Evolutionary conservation across 2,329 filamentous ascomycete genomes (phyloP), one percentile per base, ranked within the genome.

Genomic region (Fusarium sp.): DNA sequence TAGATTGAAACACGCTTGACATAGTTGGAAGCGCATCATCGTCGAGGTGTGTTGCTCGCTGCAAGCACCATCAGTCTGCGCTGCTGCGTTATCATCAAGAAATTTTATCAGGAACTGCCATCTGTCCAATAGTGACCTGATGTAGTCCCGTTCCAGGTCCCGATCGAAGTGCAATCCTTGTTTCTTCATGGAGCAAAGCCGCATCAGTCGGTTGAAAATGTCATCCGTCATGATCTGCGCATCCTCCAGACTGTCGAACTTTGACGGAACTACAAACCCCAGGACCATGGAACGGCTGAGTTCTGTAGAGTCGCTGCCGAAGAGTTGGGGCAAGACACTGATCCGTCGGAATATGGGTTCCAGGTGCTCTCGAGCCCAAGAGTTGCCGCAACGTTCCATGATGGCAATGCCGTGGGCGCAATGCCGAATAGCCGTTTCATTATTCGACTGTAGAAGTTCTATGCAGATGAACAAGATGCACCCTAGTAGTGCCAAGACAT

Each of bases 381-480:
- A 37, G 31, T 40, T 15, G 6, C 27, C 23, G 7, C 53, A 37
- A 5, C 39, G 47, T 6, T 66, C 47, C 54, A 66, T 39, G 1
- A 64, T 60, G 1, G 60, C 56, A 11, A 60, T 36, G 0, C 56
- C 56, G 16, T 60, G 48, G n/a, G n/a, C 36, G 1, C 60, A 66
- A 15, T 66, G 60, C 5, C 41, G 39, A 0, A 63, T 34, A 7
- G 63, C 60, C 15, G 54, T 47, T 10, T 55, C 55, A 30, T 44
- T 46, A 39, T 66, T 64, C 0, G 54, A 52, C 7, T 46, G 60
- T 0, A 63, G 1, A 10, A 53, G 53, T 23, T 66, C 63, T 1
- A 66, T 61, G 9, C 60, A 63, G 2, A 62, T 59, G 6, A 66
- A 66, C 10, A 66, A 44, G 8, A 66, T 47, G 4, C 63, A 66